These are phyloP conservation scores for Keqinozyma sinolaborantium DNA, from an alignment of 1,139 yeast genomes.

Conservation along the genomic window DNA sequence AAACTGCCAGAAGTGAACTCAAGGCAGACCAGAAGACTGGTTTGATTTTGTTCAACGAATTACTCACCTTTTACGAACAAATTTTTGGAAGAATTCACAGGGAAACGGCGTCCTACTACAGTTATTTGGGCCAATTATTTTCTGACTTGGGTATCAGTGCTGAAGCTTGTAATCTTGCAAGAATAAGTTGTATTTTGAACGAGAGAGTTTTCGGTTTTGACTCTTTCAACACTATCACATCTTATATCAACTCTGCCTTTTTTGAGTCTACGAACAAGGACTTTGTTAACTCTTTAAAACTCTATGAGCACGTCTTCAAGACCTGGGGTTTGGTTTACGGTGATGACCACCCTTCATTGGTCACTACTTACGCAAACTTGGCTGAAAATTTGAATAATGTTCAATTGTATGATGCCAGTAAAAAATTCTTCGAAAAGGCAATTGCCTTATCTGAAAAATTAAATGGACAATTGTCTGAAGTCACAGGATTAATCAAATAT, in stretches of 20 bases:
- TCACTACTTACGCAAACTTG: constrained; percentile 64
- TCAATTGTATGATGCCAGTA: constrained; percentile 34
- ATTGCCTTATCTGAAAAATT: constrained; percentile 41
- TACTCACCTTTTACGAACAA: constrained; percentile 74
- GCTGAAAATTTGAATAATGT: constrained; percentile 58
- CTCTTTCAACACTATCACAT: constrained; percentile 69
- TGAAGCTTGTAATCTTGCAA: constrained; percentile 66
- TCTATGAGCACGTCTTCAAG: constrained; percentile 58
- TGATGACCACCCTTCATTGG: constrained; percentile 62
- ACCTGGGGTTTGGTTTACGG: constrained; percentile 56
- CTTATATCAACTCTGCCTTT: constrained; percentile 72
- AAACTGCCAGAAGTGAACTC: constrained; percentile 58
- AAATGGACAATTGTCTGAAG: constrained; percentile 57
- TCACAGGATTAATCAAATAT: constrained; percentile 57
- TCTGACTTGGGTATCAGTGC: constrained; percentile 54
- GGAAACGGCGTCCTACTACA: constrained; percentile 71
- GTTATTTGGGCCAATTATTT: constrained; percentile 63
- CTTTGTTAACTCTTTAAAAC: constrained; percentile 57
- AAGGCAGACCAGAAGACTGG: constrained; percentile 48
- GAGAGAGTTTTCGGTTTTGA: constrained; percentile 85
- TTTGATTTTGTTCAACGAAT: constrained; percentile 59
- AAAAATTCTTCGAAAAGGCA: constrained; percentile 45
- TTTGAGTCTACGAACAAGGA: constrained; percentile 64
- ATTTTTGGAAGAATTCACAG: constrained; percentile 79
- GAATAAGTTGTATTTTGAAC: constrained; percentile 68